A percentile compares a stretch with the other conserved stretches of the same genome.
These are phyloP conservation scores for Plasmodium gonderi DNA, from an alignment of 169 alveolate genomes.

Conservation along the genomic window DNA sequence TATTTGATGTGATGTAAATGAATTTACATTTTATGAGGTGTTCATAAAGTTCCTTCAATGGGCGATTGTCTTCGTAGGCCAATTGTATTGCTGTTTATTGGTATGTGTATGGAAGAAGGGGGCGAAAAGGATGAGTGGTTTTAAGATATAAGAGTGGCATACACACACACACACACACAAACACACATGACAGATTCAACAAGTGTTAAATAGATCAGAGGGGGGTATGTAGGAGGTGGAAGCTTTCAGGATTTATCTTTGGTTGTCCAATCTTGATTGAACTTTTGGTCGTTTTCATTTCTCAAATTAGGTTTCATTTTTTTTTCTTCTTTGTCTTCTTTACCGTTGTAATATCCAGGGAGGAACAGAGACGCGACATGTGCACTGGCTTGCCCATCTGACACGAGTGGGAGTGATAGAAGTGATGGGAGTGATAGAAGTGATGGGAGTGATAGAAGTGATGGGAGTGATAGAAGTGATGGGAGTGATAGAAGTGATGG, in stretches of 20 bases:
- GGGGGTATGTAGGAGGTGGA: no score
- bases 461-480: no score
- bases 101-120: neutral
- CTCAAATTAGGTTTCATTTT: neutral
- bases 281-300: neutral
- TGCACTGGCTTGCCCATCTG: slow-evolving; percentile 42
- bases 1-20: neutral
- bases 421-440: neutral
- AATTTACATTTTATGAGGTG: slow-evolving; percentile 38
- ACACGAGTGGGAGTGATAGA: neutral
- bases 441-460: neutral
- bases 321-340: neutral
- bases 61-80: slow-evolving; percentile 4
- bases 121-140: neutral
- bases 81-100: slow-evolving; percentile 53
- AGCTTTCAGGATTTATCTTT: no score
- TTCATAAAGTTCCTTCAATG: slow-evolving; percentile 8
- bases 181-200: no score
- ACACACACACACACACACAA: no score
- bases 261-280: neutral
- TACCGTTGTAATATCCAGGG: slow-evolving; percentile 68
- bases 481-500: no score
- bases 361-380: slow-evolving; percentile 24
- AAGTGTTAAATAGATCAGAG: no score
- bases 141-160: no score